Conservation (phyloP, 2,329 filamentous ascomycete genomes). For the Hortaea sp. region DNA sequence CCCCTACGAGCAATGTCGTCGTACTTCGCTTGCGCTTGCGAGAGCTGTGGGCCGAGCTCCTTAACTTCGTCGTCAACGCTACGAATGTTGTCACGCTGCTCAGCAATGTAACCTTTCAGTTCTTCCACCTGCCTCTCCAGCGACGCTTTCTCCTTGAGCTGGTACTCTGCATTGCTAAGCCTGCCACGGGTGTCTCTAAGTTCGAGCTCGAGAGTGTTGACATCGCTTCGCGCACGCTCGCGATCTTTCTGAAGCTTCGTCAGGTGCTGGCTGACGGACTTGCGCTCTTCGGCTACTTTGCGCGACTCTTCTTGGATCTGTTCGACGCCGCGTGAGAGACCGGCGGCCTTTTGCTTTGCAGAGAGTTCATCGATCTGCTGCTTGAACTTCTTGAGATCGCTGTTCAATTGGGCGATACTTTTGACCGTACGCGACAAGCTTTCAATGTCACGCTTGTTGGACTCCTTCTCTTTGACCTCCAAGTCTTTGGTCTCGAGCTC, state of each 20-base stretch:
- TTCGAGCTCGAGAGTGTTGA: conserved; percentile 60
- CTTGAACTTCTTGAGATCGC: conserved; percentile 62
- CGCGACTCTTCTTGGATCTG: conserved; percentile 74
- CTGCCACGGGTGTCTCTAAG: conserved; percentile 64
- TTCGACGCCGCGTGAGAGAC: conserved; percentile 60
- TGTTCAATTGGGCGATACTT: conserved; percentile 61
- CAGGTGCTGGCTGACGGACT: conserved; percentile 53
- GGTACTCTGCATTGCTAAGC: conserved; percentile 58
- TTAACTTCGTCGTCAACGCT: conserved; percentile 64
- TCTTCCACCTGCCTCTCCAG: conserved; percentile 63
- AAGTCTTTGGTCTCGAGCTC: conserved; percentile 56
- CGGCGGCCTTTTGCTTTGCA: conserved; percentile 62
- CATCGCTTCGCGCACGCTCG: conserved; percentile 58
- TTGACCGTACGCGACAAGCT: conserved; percentile 65
- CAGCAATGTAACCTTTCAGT: conserved; percentile 55
- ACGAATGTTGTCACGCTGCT: conserved; percentile 61
- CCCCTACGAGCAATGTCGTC: conserved; percentile 67
- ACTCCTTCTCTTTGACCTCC: conserved; percentile 49
- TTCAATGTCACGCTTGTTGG: conserved; percentile 64
- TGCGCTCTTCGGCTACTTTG: conserved; percentile 55
- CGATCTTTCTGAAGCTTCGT: conserved; percentile 58
- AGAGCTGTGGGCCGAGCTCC: conserved; percentile 62
- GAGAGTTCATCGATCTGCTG: conserved; percentile 64
- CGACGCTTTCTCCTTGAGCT: conserved; percentile 71
- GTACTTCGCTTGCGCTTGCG: conserved; percentile 63